phyloP scores from a whole-genome alignment of 805 yeast genomes.

The Metschnikowia corniflorae region DNA sequence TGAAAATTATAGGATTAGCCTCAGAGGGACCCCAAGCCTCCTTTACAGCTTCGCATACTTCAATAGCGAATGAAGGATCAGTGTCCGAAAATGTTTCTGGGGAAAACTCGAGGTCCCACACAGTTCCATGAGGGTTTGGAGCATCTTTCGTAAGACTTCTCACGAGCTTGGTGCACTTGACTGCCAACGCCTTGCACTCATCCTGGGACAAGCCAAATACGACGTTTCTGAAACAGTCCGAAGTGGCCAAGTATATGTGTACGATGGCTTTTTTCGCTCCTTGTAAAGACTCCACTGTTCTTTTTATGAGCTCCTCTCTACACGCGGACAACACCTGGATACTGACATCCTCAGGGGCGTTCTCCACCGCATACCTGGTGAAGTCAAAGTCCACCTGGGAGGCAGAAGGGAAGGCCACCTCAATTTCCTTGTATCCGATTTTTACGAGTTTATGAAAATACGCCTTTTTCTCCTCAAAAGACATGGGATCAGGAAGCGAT shows the following conservation, averaged over 20 bases:
- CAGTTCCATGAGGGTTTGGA: constrained; percentile 47
- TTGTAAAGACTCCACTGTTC: constrained; percentile 67
- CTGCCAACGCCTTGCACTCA: constrained; percentile 59
- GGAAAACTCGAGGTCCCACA: constrained; percentile 74
- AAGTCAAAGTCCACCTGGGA: constrained; percentile 79
- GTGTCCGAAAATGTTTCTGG: constrained; percentile 81
- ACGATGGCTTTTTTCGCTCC: constrained; percentile 77
- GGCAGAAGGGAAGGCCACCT: constrained; percentile 80
- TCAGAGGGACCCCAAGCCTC: constrained; percentile 67
- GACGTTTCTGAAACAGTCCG: constrained; percentile 68
- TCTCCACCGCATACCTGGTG: constrained; percentile 68
- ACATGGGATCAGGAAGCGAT: constrained; percentile 83
- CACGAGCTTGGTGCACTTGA: constrained; percentile 58
- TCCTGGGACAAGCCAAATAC: constrained; percentile 63
- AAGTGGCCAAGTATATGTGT: constrained; percentile 73
- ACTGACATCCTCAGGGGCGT: constrained; percentile 72
- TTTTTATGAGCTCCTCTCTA: constrained; percentile 64
- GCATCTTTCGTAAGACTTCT: constrained; percentile 68
- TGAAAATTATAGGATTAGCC: constrained; percentile 69
- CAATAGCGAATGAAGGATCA: constrained; percentile 56
- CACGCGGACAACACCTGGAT: constrained; percentile 77
- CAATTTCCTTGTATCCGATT: constrained; percentile 78
- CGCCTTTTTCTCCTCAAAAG: constrained; percentile 69
- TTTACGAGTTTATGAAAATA: constrained; percentile 67
- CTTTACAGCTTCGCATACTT: constrained; percentile 73